These are phyloP conservation scores for Chlamydomonas schloesseri DNA, from an alignment of 139 green algal species.

Conservation along the genomic window DNA sequence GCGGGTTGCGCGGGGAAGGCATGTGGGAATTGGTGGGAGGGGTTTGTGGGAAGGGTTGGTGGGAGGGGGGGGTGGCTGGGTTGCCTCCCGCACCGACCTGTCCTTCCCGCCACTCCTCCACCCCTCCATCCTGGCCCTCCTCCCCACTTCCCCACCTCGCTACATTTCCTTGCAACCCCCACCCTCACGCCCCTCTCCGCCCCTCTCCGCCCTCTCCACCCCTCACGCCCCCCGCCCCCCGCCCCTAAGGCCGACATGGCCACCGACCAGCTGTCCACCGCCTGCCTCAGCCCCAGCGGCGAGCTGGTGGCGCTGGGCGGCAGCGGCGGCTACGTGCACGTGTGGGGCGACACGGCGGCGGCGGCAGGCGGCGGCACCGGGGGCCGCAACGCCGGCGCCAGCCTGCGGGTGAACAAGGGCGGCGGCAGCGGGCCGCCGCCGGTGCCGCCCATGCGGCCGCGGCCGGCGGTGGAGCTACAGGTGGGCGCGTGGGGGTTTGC, in stretches of 20 bases:
- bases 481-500: not conserved
- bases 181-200: too few relatives aligned
- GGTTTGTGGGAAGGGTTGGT: too few relatives aligned
- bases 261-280: conserved; percentile 54
- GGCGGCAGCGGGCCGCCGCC: conserved; percentile 20
- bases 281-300: conserved; percentile 64
- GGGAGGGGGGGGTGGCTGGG: too few relatives aligned
- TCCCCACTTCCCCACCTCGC: too few relatives aligned
- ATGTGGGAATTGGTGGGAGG: too few relatives aligned
- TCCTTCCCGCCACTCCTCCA: too few relatives aligned
- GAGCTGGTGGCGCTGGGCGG: conserved; percentile 83
- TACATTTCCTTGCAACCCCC: not conserved
- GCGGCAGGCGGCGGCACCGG: too few relatives aligned
- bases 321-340: conserved; percentile 83
- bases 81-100: too few relatives aligned
- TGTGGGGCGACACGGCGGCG: conserved; percentile 70
- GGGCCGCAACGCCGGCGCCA: not conserved
- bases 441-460: conserved; percentile 6
- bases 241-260: conserved; percentile 76
- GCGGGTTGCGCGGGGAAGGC: too few relatives aligned
- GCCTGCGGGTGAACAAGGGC: conserved; percentile 41
- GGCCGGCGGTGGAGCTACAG: conserved; percentile 12
- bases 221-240: not conserved
- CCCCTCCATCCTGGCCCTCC: too few relatives aligned
- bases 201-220: too few relatives aligned